Evolutionary conservation across 2,329 filamentous ascomycete genomes (phyloP).

Genomic region (Exophiala lecanii-corni): DNA sequence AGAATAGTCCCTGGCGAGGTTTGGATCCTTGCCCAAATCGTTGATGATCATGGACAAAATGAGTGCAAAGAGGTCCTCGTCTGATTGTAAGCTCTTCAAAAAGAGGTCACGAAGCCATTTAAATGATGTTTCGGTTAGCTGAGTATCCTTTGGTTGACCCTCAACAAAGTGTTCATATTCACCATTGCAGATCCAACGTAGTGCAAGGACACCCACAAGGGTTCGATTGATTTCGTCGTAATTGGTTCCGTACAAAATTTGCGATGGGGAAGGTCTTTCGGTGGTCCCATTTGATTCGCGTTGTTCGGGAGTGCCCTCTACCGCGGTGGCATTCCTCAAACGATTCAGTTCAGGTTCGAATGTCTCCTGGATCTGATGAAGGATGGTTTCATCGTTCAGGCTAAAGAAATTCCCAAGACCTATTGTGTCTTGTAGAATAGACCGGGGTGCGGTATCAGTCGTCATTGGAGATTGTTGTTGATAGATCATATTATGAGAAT

Average conservation of each 20-base stretch:
- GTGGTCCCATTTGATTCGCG: constrained; percentile 17
- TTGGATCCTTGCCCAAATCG: constrained; percentile 36
- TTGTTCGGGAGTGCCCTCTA: constrained; percentile 19
- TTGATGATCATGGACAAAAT: constrained; percentile 35
- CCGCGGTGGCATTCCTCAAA: constrained; percentile 29
- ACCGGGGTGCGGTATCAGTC: constrained; percentile 8
- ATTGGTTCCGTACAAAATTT: constrained; percentile 30
- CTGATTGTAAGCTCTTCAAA: constrained; percentile 12
- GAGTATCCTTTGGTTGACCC: constrained; percentile 26
- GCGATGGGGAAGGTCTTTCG: constrained; percentile 26
- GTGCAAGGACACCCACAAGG: constrained; percentile 33
- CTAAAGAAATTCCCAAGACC: constrained; percentile 19
- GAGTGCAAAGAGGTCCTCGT: constrained; percentile 30
- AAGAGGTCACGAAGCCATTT: constrained; percentile 28
- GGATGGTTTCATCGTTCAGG: constrained; percentile 25
- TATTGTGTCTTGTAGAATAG: constrained; percentile 22
- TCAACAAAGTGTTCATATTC: constrained; percentile 33
- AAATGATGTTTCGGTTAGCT: constrained; percentile 31
- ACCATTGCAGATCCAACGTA: constrained; percentile 36
- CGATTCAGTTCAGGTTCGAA: constrained; percentile 31
- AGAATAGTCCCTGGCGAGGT: constrained; percentile 29
- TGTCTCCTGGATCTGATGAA: constrained; percentile 26
- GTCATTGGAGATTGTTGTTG: constrained; percentile 12
- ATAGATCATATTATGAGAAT: constrained; percentile 11
- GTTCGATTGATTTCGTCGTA: constrained; percentile 40